Conservation (phyloP, 2,329 filamentous ascomycete genomes). For the Nothomitra cinnamomea region DNA sequence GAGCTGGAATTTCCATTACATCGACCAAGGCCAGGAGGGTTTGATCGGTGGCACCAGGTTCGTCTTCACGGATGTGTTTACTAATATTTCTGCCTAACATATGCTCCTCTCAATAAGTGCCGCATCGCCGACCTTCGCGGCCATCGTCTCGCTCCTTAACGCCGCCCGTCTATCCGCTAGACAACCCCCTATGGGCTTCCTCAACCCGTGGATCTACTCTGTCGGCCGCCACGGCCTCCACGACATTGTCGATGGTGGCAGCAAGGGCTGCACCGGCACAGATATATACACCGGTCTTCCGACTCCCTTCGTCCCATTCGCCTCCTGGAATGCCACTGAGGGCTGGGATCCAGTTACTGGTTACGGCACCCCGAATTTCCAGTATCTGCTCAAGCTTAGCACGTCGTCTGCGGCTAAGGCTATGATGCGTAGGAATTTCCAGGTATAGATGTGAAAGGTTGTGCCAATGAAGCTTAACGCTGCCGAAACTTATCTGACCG, state of each 20-base stretch:
- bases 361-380: slow-evolving; percentile 14
- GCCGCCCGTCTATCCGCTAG: slow-evolving; percentile 37
- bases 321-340: slow-evolving; percentile 15
- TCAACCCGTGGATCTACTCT: slow-evolving; percentile 44
- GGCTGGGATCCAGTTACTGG: slow-evolving; percentile 17
- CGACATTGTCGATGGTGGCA: slow-evolving; percentile 24
- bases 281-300: neutral
- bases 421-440: neutral
- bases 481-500: too few species aligned
- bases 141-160: slow-evolving; percentile 43
- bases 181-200: slow-evolving; percentile 36
- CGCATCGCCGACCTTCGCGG: slow-evolving; percentile 39
- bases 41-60: slow-evolving; percentile 29
- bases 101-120: slow-evolving; percentile 22
- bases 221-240: slow-evolving; percentile 19
- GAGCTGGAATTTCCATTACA: slow-evolving; percentile 28
- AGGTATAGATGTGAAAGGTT: too few species aligned
- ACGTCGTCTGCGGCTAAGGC: neutral
- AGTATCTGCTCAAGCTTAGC: slow-evolving; percentile 6
- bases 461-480: too few species aligned
- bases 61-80: neutral
- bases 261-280: slow-evolving; percentile 20
- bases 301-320: slow-evolving; percentile 6
- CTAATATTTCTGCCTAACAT: neutral
- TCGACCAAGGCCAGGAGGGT: slow-evolving; percentile 21